Base-by-base conservation (phyloP, 2,329 filamentous ascomycete genomes). In the Arthrobotrys sphaeroides region DNA sequence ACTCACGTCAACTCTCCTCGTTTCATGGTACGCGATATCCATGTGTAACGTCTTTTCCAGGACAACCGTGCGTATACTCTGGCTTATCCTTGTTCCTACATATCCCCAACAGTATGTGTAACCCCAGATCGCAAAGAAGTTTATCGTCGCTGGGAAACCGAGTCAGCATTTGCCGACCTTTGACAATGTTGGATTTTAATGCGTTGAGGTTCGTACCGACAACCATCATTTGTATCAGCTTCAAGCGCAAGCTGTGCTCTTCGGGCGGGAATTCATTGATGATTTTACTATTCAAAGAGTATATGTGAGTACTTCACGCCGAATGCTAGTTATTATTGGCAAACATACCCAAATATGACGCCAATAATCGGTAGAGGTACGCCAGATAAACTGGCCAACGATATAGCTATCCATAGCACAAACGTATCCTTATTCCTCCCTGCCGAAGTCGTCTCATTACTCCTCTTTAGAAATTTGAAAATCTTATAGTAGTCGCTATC, bases 1-100 rank as follows among this genome's bases (percentile, higher is more conserved):
- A 76, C 84, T 84, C 78, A 87, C 84, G 79, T 87, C 85, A 18
- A 85, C 83, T 38, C 84, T 83, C 73, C 84, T 81, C 10, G 83
- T 83, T 70, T 87, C 86, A 74, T 86, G 85, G 78, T 85, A 87
- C 9, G 84, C 82, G 78, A 86, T 84, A 60, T 87, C 85, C 79
- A 86, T 83, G 28, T 85, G 83, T 20, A 87, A 80, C 5, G 85
- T 82, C 72, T 84, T 83, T 36, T 84, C 80, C 12, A 87, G 81
- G 31, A 86, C 82, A 38, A 82, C 82, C 69, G 84, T 83, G 51
- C 86, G 82, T 5, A 86, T 80, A 31, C 83, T 83, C 67, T 85
- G 81, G 3, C 85, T 84, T 9, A 87, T 83, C 51, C 84, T 82
- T 77, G 86, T 85, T 12, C 85, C 85, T 13, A 85, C 82, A 10